Evolutionary conservation across 345 rosid species (phyloP), one percentile per base, ranked within the genome.

Genomic region (Citrus australasica): DNA sequence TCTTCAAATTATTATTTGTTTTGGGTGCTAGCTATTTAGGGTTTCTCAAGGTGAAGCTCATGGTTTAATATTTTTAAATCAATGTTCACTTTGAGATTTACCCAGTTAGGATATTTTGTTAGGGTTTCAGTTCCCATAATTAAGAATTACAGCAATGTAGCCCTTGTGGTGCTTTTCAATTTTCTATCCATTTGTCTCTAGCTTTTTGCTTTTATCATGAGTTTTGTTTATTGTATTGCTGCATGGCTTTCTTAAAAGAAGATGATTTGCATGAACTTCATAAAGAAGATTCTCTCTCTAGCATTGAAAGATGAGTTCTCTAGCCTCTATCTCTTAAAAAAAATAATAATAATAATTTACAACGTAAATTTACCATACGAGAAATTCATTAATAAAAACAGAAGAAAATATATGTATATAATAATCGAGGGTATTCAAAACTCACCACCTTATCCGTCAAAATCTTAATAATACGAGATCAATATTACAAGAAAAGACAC

Each of bases 241-340:
- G 82, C 84, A 83, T 92, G 91, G 85, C 88, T 92, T 91, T 90
- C 91, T 88, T 84, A 86, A 88, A 90, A 88, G 91, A 88, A 87
- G 90, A 87, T 85, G 82, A 82, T 87, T 87, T 81, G 78, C 82
- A 75, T 81, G 32, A 60, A 78, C 67, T 81, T 66, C 76, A 25
- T 30, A 6, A 28, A 55, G 28, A 51, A 25, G 11, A 27, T n/a
- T 69, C 73, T 62, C 59, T 56, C 21, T 60, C 67, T 71, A n/a
- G 53, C 27, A 59, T 24, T 59, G 62, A 59, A 59, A 59, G 62
- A n/a, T n/a, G 62, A 22, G 10, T 24, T 59, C 62, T 59, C 17
- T 11, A 42, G 16, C 16, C 4, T 11, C 51, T 42, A 42, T 42
- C 51, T 11, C 51, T 42, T 3, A 42, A 42, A 42, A 2, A 2